Conservation (phyloP, 2,329 filamentous ascomycete species). For the Magnaporthiopsis poae region DNA sequence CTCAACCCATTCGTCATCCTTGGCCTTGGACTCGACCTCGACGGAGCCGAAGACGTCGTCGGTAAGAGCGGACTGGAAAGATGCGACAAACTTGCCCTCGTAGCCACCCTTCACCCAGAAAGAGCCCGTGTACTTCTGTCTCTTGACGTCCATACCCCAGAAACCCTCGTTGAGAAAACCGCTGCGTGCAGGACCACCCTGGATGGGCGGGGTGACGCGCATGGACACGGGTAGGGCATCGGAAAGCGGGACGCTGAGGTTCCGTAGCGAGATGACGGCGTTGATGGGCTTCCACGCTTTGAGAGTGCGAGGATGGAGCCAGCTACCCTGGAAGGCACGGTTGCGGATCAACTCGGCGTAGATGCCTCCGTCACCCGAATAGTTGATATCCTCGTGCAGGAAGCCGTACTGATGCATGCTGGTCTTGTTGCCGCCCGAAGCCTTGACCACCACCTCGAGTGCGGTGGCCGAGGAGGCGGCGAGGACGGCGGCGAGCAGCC, state of each 20-base stretch:
- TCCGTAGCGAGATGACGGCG: constrained; percentile 36
- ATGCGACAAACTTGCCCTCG: constrained; percentile 36
- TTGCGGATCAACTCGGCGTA: constrained; percentile 64
- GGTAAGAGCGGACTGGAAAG: constrained; percentile 34
- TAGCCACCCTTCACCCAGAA: constrained; percentile 44
- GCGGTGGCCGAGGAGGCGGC: constrained; percentile 7
- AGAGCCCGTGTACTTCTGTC: constrained; percentile 37
- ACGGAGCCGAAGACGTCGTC: constrained; percentile 35
- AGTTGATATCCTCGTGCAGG: constrained; percentile 50
- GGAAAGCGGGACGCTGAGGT: constrained; percentile 38
- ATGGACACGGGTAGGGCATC: constrained; percentile 42
- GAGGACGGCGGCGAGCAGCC: constrained; percentile 3
- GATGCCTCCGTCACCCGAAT: constrained; percentile 62
- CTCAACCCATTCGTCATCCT: constrained; percentile 38
- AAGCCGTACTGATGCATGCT: constrained; percentile 30
- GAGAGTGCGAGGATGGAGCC: constrained; percentile 31
- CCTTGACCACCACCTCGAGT: constrained; percentile 13
- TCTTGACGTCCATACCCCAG: constrained; percentile 46
- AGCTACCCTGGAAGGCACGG: constrained; percentile 54
- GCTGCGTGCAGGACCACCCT: constrained; percentile 8
- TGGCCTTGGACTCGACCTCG: constrained; percentile 34
- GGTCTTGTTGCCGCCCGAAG: constrained; percentile 27
- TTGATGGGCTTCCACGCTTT: constrained; percentile 36
- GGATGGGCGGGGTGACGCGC: constrained; percentile 27
- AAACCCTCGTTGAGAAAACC: constrained; percentile 45